Evolutionary conservation across 1,284 basidiomycete species (phyloP).

Genomic region (Malassezia japonica): DNA sequence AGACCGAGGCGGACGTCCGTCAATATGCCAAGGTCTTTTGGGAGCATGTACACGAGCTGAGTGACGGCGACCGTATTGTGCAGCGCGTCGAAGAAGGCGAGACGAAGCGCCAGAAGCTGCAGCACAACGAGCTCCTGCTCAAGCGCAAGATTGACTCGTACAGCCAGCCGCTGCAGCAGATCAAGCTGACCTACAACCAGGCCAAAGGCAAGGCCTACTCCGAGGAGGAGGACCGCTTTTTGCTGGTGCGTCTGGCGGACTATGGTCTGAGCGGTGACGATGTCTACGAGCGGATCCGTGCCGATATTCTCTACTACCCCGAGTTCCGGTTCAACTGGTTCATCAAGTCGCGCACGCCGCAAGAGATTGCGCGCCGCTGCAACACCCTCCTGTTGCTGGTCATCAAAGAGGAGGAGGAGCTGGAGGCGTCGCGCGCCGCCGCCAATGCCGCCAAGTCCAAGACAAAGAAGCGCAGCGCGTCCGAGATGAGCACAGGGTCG

Average conservation of each 20-base stretch:
- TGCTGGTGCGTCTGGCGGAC: slow-evolving; percentile 79
- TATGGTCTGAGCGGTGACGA: slow-evolving; percentile 87
- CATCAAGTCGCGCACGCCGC: slow-evolving; percentile 85
- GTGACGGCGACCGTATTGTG: slow-evolving; percentile 31
- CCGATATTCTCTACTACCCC: slow-evolving; percentile 87
- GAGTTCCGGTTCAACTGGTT: slow-evolving; percentile 94
- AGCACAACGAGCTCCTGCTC: slow-evolving; percentile 31
- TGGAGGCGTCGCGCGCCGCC: slow-evolving; percentile 15
- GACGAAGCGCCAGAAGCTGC: slow-evolving; percentile 33
- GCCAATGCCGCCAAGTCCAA: slow-evolving; percentile 4
- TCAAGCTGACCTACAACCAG: slow-evolving; percentile 41
- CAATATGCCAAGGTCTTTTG: slow-evolving; percentile 78
- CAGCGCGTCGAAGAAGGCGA: slow-evolving; percentile 45
- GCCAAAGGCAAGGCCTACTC: slow-evolving; percentile 78
- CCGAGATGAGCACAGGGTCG: too few species aligned
- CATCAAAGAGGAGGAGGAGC: slow-evolving; percentile 63
- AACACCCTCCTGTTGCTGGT: slow-evolving; percentile 82
- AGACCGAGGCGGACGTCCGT: slow-evolving; percentile 69
- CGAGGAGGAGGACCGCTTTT: slow-evolving; percentile 93
- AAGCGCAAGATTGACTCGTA: slow-evolving; percentile 27
- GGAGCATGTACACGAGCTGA: slow-evolving; percentile 76
- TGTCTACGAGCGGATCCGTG: slow-evolving; percentile 89
- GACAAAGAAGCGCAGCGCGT: slow-evolving; percentile 8
- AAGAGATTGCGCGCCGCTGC: slow-evolving; percentile 80
- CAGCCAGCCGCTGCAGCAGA: slow-evolving; percentile 30